Evolutionary conservation across 345 rosid species (phyloP).

Genomic region (Gossypium raimondii): DNA sequence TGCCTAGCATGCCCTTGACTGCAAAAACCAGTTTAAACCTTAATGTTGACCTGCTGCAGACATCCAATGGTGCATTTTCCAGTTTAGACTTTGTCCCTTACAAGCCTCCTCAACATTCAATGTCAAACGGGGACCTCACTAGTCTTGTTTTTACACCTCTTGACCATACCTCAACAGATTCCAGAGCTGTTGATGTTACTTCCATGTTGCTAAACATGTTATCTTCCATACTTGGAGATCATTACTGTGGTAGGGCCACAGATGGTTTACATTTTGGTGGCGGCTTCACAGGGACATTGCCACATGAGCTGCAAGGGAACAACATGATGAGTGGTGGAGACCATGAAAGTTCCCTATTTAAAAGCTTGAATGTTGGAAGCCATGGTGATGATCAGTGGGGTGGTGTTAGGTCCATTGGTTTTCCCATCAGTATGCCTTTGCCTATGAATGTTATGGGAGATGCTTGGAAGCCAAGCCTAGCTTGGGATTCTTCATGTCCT

Average conservation of each 20-base stretch:
- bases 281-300: conserved; percentile 13
- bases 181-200: conserved; percentile 35
- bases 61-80: conserved; percentile 24
- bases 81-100: conserved; percentile 36
- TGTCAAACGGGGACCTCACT: conserved; percentile 33
- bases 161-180: conserved; percentile 26
- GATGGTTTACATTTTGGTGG: conserved; percentile 22
- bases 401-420: conserved; percentile 19
- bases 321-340: background rate
- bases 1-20: conserved; percentile 19
- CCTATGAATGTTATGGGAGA: conserved; percentile 12
- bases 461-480: conserved; percentile 35
- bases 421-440: conserved; percentile 34
- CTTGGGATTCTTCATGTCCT: conserved; percentile 33
- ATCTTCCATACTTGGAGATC: conserved; percentile 45
- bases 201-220: conserved; percentile 37
- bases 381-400: conserved; percentile 27
- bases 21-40: conserved; percentile 27
- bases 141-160: conserved; percentile 41
- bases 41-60: conserved; percentile 26
- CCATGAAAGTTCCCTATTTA: conserved; percentile 10
- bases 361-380: conserved; percentile 8
- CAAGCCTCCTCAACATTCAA: conserved; percentile 31
- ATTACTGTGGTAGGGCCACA: conserved; percentile 4
- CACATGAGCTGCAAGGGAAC: conserved; percentile 24